Percentiles rank a stretch among this genome's conserved stretches.
Evolutionary conservation across 176 grass and related monocot genomes (phyloP).

Genomic region (Musa troglodytarum): DNA sequence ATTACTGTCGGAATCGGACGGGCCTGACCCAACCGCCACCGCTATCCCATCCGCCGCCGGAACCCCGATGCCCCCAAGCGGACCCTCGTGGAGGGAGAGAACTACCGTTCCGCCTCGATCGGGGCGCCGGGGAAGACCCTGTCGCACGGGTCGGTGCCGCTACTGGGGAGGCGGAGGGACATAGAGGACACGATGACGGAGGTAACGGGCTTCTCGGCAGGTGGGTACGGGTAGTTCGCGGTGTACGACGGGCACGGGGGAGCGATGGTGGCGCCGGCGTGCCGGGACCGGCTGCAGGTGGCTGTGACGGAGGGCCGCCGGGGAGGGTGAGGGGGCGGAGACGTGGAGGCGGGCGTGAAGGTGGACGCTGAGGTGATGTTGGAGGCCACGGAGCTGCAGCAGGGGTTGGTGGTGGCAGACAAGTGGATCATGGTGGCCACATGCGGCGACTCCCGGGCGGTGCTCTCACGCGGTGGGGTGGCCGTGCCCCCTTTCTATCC

Average conservation of each 20-base stretch:
- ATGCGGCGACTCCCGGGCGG: constrained; percentile 35
- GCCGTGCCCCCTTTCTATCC: constrained; percentile 18
- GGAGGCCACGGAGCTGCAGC: neutral
- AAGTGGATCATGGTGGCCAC: constrained; percentile 33
- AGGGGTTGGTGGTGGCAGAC: constrained; percentile 23
- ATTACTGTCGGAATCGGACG: too few species aligned
- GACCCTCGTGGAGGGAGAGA: neutral
- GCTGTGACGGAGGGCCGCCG: neutral
- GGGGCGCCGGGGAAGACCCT: neutral
- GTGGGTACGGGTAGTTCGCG: neutral
- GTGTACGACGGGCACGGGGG: constrained; percentile 1
- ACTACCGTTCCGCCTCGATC: neutral
- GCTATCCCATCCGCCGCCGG: too few species aligned
- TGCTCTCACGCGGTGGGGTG: constrained; percentile 30
- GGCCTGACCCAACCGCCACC: too few species aligned
- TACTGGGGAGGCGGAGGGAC: constrained; percentile 1
- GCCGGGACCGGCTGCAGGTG: constrained; percentile 5
- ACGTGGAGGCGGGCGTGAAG: constrained; percentile 15
- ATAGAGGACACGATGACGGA: neutral
- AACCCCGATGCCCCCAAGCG: too few species aligned
- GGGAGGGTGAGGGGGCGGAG: constrained; percentile 7
- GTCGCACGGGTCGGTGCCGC: neutral
- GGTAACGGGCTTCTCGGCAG: neutral
- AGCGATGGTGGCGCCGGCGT: constrained; percentile 3
- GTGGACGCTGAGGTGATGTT: constrained; percentile 23